Percentiles rank a stretch among this genome's conserved stretches.
phyloP scores from a whole-genome alignment of 2,329 filamentous ascomycete species.

The Neopestalotiopsis rosae region DNA sequence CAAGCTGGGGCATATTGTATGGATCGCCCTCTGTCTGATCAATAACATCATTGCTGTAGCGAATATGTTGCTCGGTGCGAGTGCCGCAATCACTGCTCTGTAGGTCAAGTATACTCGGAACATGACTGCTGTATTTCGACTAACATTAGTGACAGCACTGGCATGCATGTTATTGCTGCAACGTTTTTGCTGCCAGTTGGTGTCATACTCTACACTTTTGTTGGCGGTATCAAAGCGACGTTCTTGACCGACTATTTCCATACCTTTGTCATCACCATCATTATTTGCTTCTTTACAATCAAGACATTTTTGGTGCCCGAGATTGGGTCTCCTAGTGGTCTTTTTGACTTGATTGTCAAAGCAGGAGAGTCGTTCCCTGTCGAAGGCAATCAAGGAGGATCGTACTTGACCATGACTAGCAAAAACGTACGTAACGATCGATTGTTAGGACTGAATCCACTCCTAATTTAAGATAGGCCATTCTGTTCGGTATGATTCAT shows the following conservation, averaged over 20 bases:
- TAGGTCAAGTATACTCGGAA: conserved; percentile 25
- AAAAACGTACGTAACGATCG: conserved; percentile 50
- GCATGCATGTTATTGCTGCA: conserved; percentile 55
- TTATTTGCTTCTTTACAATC: conserved; percentile 84
- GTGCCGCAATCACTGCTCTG: conserved; percentile 45
- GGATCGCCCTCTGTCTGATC: conserved; percentile 55
- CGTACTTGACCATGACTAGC: conserved; percentile 84
- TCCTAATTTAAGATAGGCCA: conserved; percentile 69
- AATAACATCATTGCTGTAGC: conserved; percentile 60
- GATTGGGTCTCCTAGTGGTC: conserved; percentile 73
- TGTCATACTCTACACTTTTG: conserved; percentile 17
- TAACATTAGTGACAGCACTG: conserved; percentile 40
- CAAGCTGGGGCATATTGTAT: conserved; percentile 52
- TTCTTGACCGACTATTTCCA: conserved; percentile 85
- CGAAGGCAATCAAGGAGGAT: conserved; percentile 78
- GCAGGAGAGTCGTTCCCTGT: conserved; percentile 75
- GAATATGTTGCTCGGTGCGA: conserved; percentile 56
- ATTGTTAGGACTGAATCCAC: conserved; percentile 69
- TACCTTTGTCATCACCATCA: conserved; percentile 78
- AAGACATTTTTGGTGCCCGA: conserved; percentile 76
- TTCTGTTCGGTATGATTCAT: conserved; percentile 4
- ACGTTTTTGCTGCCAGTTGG: conserved; percentile 50
- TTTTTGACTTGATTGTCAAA: conserved; percentile 76
- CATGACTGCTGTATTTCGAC: neutral
- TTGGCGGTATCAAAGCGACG: conserved; percentile 72